A percentile compares a stretch with the other conserved stretches of the same genome.
Evolutionary conservation across 2,329 filamentous ascomycete genomes (phyloP).

Genomic region (Alternaria dauci): DNA sequence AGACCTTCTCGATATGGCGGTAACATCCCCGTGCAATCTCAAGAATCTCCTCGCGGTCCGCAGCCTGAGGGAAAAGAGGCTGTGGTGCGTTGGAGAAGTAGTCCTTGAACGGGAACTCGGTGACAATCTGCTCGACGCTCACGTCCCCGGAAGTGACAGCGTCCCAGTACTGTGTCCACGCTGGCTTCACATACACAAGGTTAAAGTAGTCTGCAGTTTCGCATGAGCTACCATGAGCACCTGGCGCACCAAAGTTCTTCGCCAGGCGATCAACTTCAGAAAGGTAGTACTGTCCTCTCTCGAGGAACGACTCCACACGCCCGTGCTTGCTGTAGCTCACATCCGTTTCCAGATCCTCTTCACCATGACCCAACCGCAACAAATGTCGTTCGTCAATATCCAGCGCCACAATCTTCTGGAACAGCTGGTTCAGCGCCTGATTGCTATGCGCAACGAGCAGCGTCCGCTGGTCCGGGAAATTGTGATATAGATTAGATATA

Average conservation of each 20-base stretch:
- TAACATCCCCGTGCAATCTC: conserved; percentile 87
- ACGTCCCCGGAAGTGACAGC: conserved; percentile 62
- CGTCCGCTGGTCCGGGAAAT: conserved; percentile 92
- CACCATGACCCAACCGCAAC: conserved; percentile 89
- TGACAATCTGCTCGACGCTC: conserved; percentile 69
- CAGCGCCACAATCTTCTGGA: conserved; percentile 95
- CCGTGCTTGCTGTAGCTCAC: conserved; percentile 93
- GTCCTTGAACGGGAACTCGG: conserved; percentile 83
- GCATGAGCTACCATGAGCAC: conserved; percentile 94
- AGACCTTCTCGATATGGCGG: conserved; percentile 86
- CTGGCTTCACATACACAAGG: conserved; percentile 85
- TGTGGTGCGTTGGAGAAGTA: conserved; percentile 91
- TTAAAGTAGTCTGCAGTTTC: conserved; percentile 98
- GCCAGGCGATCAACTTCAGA: conserved; percentile 87
- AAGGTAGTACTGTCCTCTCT: conserved; percentile 81
- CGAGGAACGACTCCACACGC: conserved; percentile 92
- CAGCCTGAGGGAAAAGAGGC: conserved; percentile 76
- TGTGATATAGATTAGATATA: conserved; percentile 98
- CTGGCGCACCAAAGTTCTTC: conserved; percentile 82
- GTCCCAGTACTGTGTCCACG: conserved; percentile 86
- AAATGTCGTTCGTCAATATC: conserved; percentile 97
- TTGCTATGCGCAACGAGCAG: conserved; percentile 96
- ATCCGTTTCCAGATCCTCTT: conserved; percentile 89
- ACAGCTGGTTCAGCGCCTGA: conserved; percentile 95
- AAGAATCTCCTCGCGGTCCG: conserved; percentile 71